phyloP scores from a whole-genome alignment of 768 basidiomycete genomes.

The Hydnum rufescens region DNA sequence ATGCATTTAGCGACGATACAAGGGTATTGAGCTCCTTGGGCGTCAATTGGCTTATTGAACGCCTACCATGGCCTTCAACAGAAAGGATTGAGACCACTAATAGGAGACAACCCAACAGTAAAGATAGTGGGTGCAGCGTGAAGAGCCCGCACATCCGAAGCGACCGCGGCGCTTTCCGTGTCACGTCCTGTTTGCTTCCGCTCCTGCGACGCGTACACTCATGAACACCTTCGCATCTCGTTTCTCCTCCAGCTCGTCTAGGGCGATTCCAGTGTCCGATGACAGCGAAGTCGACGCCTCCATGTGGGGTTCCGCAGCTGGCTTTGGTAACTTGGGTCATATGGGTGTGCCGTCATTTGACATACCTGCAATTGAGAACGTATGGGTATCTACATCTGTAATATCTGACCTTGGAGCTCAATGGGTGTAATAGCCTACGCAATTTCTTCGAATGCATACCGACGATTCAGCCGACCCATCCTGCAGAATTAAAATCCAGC shows the following conservation, averaged over 20 bases:
- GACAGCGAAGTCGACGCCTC: slow-evolving; percentile 35
- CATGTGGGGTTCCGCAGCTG: slow-evolving; percentile 72
- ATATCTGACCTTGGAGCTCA: not conserved
- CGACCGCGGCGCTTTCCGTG: not conserved
- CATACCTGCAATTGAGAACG: slow-evolving; percentile 56
- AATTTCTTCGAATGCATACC: slow-evolving; percentile 83
- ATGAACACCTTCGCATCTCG: slow-evolving; percentile 12
- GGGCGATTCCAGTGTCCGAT: slow-evolving; percentile 8
- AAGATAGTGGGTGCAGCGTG: not conserved
- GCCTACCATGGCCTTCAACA: not conserved
- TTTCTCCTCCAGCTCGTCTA: slow-evolving; percentile 7
- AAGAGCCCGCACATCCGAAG: not conserved
- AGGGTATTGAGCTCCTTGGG: slow-evolving; percentile 29
- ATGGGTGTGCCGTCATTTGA: slow-evolving; percentile 54
- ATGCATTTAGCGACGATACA: slow-evolving; percentile 37
- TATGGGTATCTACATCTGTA: slow-evolving; percentile 16
- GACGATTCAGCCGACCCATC: slow-evolving; percentile 88
- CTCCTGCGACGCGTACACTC: not conserved
- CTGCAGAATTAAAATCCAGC: slow-evolving; percentile 94
- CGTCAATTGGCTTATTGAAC: slow-evolving; percentile 10
- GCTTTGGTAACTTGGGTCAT: slow-evolving; percentile 48
- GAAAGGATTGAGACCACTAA: not conserved
- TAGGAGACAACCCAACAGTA: not conserved
- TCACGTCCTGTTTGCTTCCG: not conserved
- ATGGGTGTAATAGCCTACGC: slow-evolving; percentile 40